Base-by-base conservation (phyloP, 2,329 filamentous ascomycete species). In the Neoascochyta sp. region DNA sequence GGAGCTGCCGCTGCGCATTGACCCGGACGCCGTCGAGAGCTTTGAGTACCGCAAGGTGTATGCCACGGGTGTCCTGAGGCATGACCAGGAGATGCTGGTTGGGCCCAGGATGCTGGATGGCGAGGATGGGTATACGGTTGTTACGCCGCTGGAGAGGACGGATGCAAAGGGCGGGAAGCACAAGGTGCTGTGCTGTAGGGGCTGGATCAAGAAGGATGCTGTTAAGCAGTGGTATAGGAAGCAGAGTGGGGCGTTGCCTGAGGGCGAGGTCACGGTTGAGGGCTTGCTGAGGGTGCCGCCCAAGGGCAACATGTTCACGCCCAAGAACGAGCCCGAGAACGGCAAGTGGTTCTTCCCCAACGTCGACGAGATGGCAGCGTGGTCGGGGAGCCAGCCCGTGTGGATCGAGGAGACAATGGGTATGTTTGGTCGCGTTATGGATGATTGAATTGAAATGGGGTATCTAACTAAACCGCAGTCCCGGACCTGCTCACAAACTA, bases 271-370 rank as follows among this genome's bases (percentile, higher is more conserved):
- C 7, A 76, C 74, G 1, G 80, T 98, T 3, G 81, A 95, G 65
- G 92, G 92, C 0, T 54, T 98, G 60, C 60, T 98, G 59, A 69
- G 92, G 37, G 80, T 92, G 67, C 90, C 90, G 7, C 94, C 86
- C 78, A 92, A 94, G 75, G 94, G 90, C 74, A 98, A 98, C 62
- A 83, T 89, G 76, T 98, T 98, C 62, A 98, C 92, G 33, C 92
- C 92, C 0, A 80, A 84, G 0, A 98, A 98, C 52, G 72, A 78
- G 48, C 90, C 90, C 0, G 81, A 89, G 47, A 80, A 80, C 56
- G 78, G 82, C 36, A 81, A 88, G 63, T 98, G 93, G 61, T 95
- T 95, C 66, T 98, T 98, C 56, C 90, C 92, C 0, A 90, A 95
- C 63, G 86, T 98, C 14, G 65, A 75, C 51, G 79, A 95, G 71